A percentile compares a stretch with the other conserved stretches of the same genome.
Evolutionary conservation across 192 early-diverging fungal genomes (phyloP).

Genomic region (Rhizophagus clarus): DNA sequence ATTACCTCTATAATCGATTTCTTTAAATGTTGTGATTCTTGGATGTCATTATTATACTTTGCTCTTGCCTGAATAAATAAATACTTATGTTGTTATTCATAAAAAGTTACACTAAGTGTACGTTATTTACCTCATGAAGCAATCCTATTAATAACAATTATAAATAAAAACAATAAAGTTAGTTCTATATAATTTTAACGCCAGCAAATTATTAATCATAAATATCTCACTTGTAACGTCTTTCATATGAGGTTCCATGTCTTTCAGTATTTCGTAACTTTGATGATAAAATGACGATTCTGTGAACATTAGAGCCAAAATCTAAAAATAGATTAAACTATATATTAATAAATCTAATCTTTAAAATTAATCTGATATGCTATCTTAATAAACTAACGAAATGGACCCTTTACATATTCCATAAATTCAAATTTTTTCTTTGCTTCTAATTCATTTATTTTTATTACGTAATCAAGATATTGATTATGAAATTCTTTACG

Average conservation of each 20-base stretch:
- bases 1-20: slow-evolving; percentile 22
- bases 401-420: slow-evolving; percentile 53
- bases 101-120: no score
- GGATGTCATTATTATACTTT: slow-evolving; percentile 23
- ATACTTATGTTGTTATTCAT: neutral
- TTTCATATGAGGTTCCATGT: slow-evolving; percentile 82
- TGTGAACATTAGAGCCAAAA: slow-evolving; percentile 80
- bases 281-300: slow-evolving; percentile 84
- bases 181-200: neutral
- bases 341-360: neutral
- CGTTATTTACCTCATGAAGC: slow-evolving; percentile 46
- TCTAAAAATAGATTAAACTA: slow-evolving; percentile 38
- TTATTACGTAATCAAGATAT: slow-evolving; percentile 66
- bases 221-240: slow-evolving; percentile 58
- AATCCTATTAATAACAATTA: slow-evolving; percentile 33
- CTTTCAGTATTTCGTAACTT: slow-evolving; percentile 75
- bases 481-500: slow-evolving; percentile 62
- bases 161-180: slow-evolving; percentile 12
- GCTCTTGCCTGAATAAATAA: slow-evolving; percentile 7
- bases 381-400: neutral
- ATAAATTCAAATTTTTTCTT: slow-evolving; percentile 78
- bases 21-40: slow-evolving; percentile 18
- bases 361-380: neutral
- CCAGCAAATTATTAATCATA: neutral
- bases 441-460: slow-evolving; percentile 71